phyloP scores from a whole-genome alignment of 371 early-diverging fungal species.

The Mucor lusitanicus region DNA sequence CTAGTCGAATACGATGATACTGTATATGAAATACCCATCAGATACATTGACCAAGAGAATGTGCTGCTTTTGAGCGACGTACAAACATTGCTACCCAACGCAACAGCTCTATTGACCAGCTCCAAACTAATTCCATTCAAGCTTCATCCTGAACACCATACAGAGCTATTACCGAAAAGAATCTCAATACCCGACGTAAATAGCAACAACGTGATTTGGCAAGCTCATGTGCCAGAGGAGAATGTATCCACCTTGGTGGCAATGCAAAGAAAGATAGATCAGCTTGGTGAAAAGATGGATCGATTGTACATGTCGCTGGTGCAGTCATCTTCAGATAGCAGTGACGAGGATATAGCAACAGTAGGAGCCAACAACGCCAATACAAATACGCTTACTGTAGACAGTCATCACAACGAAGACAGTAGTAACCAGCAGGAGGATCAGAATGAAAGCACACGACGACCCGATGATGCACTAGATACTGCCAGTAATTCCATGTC shows the following conservation, averaged over 20 bases:
- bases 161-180: slow-evolving; percentile 34
- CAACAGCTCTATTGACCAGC: slow-evolving; percentile 38
- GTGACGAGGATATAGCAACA: not conserved
- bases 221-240: slow-evolving; percentile 34
- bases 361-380: not conserved
- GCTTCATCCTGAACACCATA: slow-evolving; percentile 23
- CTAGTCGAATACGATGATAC: slow-evolving; percentile 33
- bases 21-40: slow-evolving; percentile 40
- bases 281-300: slow-evolving; percentile 27
- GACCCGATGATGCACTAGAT: not conserved
- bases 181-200: slow-evolving; percentile 23
- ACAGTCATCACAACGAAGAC: not conserved
- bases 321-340: not conserved
- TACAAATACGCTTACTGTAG: not conserved
- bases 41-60: slow-evolving; percentile 29
- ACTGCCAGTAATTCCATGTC: not conserved
- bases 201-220: slow-evolving; percentile 27
- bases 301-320: not conserved
- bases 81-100: slow-evolving; percentile 37
- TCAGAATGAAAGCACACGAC: not conserved
- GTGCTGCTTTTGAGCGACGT: slow-evolving; percentile 41
- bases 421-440: not conserved
- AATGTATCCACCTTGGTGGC: slow-evolving; percentile 6
- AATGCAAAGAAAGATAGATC: slow-evolving; percentile 36
- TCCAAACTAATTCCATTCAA: slow-evolving; percentile 44